phyloP scores from a whole-genome alignment of 169 alveolate species.

The Cryptosporidium sp. region DNA sequence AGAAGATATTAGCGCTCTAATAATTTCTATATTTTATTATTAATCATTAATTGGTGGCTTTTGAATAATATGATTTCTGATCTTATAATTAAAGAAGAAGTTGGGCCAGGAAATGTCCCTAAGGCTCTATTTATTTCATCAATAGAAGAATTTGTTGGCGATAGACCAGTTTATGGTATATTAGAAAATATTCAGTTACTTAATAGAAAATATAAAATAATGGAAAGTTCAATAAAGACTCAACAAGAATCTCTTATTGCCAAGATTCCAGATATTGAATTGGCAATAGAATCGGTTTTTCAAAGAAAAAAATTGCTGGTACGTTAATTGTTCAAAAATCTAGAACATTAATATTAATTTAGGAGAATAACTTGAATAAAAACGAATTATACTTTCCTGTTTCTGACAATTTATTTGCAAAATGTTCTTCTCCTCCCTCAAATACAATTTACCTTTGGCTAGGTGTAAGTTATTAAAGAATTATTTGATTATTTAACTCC shows the following conservation, averaged over 20 bases:
- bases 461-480: slow-evolving; percentile 81
- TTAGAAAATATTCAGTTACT: slow-evolving; percentile 52
- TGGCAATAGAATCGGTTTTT: slow-evolving; percentile 48
- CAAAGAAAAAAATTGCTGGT: slow-evolving; percentile 59
- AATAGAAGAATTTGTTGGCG: slow-evolving; percentile 71
- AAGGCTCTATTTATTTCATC: slow-evolving; percentile 61
- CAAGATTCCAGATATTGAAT: slow-evolving; percentile 71
- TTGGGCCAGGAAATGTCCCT: slow-evolving; percentile 58
- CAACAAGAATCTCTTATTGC: slow-evolving; percentile 59
- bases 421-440: slow-evolving; percentile 85
- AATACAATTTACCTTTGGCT: slow-evolving; percentile 87
- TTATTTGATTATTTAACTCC: background rate
- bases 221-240: slow-evolving; percentile 58
- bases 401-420: slow-evolving; percentile 87
- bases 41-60: background rate
- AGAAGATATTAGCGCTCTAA: background rate
- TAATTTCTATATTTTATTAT: background rate
- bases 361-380: slow-evolving; percentile 6
- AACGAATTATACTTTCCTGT: slow-evolving; percentile 77
- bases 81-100: slow-evolving; percentile 63
- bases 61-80: slow-evolving; percentile 34
- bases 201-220: slow-evolving; percentile 62
- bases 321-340: background rate
- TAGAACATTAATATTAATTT: background rate
- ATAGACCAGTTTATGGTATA: slow-evolving; percentile 3